These are phyloP conservation scores for Exophiala spinifera DNA, from an alignment of 2,329 filamentous ascomycete genomes.

Conservation along the genomic window DNA sequence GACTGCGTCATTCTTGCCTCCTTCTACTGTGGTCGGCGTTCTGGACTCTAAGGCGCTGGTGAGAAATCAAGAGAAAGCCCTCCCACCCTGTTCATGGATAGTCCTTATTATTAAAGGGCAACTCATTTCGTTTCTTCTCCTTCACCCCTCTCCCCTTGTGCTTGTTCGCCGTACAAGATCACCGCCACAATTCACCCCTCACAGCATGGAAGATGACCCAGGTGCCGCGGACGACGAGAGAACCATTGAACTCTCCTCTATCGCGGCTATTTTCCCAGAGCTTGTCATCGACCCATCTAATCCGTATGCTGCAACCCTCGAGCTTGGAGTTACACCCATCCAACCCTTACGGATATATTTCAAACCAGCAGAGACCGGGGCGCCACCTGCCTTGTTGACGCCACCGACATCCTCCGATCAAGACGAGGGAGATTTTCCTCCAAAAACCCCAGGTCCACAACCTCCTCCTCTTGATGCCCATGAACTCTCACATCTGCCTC, in stretches of 20 bases:
- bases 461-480: conserved; percentile 31
- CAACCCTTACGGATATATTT: conserved; percentile 50
- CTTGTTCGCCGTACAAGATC: not conserved
- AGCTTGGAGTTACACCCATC: conserved; percentile 55
- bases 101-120: not conserved
- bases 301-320: conserved; percentile 51
- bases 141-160: not conserved
- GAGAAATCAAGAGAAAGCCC: not conserved
- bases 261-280: conserved; percentile 63
- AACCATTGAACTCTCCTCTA: conserved; percentile 56
- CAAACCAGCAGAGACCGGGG: conserved; percentile 36
- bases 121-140: conserved; percentile 5
- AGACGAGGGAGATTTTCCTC: conserved; percentile 25
- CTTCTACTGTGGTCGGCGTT: not conserved
- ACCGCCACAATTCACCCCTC: conserved; percentile 9
- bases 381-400: conserved; percentile 37
- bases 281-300: conserved; percentile 48
- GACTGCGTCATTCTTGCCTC: conserved; percentile 1
- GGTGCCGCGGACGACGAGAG: conserved; percentile 52
- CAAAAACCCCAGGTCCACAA: conserved; percentile 5
- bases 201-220: conserved; percentile 38
- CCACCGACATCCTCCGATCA: conserved; percentile 43
- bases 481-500: conserved; percentile 54
- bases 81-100: not conserved
- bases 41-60: not conserved